Conservation (phyloP, 345 rosid genomes). For the Gossypium rotundifolium region DNA sequence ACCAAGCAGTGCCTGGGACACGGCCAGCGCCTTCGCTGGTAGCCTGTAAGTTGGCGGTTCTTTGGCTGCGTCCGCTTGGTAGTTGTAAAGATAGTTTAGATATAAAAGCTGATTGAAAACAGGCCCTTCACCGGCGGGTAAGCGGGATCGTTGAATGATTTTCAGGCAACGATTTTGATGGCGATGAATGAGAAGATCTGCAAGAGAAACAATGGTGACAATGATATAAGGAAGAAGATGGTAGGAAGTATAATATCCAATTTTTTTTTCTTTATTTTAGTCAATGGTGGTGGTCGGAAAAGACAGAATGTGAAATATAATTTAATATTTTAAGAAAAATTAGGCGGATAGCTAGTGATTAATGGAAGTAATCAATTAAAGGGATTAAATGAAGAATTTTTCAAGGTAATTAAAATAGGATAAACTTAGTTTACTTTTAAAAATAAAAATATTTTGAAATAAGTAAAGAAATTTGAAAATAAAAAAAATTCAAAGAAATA, state of each 20-base stretch:
- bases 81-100: slow-evolving; percentile 45
- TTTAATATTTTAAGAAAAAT: too few species aligned
- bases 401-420: too few species aligned
- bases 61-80: slow-evolving; percentile 41
- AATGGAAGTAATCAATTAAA: too few species aligned
- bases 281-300: too few species aligned
- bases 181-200: slow-evolving; percentile 14
- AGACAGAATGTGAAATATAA: too few species aligned
- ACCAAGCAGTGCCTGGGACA: slow-evolving; percentile 37
- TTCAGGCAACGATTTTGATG: slow-evolving; percentile 35
- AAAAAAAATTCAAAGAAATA: too few species aligned
- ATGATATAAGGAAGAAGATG: slow-evolving; percentile 17
- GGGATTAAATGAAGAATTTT: too few species aligned
- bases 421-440: too few species aligned
- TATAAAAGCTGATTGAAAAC: slow-evolving; percentile 37
- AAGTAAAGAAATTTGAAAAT: too few species aligned
- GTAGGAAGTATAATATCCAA: slow-evolving; percentile 22
- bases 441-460: too few species aligned
- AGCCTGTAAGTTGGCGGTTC: slow-evolving; percentile 49
- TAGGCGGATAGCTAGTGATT: too few species aligned
- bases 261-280: not conserved
- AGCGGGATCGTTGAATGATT: slow-evolving; percentile 20
- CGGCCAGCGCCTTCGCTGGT: slow-evolving; percentile 47
- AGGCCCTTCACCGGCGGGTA: not conserved
- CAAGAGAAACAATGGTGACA: slow-evolving; percentile 20